Percentiles rank a stretch among this genome's conserved stretches.
Evolutionary conservation across 169 alveolate species (phyloP).

Genomic region (Cardiosporidium cionae): DNA sequence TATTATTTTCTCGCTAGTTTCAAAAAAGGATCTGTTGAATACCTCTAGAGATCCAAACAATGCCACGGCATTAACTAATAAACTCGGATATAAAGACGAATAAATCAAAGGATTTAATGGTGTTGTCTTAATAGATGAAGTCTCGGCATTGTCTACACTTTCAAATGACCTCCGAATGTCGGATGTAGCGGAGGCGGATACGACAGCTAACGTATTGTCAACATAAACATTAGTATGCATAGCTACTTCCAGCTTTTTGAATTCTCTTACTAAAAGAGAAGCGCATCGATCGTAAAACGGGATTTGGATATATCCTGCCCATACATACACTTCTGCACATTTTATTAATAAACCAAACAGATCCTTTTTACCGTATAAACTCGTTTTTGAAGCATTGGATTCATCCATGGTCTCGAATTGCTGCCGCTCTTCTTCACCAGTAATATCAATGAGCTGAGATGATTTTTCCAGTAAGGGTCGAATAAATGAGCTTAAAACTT

Average conservation of each 20-base stretch:
- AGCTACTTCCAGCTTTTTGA: background rate
- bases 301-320: constrained; percentile 19
- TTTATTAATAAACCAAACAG: background rate
- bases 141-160: too few species aligned
- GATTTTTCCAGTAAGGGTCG: constrained; percentile 1
- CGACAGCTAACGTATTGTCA: too few species aligned
- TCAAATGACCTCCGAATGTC: too few species aligned
- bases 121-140: too few species aligned
- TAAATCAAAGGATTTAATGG: too few species aligned
- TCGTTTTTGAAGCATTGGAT: background rate
- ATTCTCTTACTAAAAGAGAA: background rate
- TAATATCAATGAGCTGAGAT: background rate
- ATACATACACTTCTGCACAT: constrained; percentile 12
- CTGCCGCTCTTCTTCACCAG: background rate
- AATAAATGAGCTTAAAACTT: background rate
- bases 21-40: too few species aligned
- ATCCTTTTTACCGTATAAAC: background rate
- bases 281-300: constrained; percentile 13
- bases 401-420: background rate
- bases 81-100: too few species aligned
- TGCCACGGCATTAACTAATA: too few species aligned
- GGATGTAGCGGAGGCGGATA: too few species aligned
- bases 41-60: too few species aligned
- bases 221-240: too few species aligned
- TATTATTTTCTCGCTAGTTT: too few species aligned